Conservation (phyloP, 805 yeast genomes). For the Wickerhamiella kurtzmanii region DNA sequence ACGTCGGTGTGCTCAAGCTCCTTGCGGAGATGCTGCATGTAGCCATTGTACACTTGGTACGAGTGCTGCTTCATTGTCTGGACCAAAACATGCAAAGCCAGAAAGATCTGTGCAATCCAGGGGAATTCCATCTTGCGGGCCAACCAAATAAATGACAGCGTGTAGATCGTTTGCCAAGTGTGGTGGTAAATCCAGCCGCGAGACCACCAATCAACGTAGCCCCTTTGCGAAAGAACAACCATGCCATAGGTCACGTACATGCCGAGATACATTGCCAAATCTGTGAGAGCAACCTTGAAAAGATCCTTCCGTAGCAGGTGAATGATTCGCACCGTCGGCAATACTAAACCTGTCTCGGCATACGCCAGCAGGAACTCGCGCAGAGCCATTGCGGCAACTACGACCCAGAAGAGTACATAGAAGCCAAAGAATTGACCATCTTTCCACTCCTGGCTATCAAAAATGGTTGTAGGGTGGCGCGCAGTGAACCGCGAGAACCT, state of each 20-base stretch:
- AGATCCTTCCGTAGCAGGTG: slow-evolving; percentile 47
- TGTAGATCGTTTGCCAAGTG: slow-evolving; percentile 40
- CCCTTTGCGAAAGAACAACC: slow-evolving; percentile 40
- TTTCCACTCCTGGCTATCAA: slow-evolving; percentile 22
- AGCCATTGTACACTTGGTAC: slow-evolving; percentile 82
- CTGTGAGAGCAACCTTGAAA: slow-evolving; percentile 56
- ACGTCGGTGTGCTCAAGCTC: slow-evolving; percentile 5
- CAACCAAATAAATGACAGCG: slow-evolving; percentile 40
- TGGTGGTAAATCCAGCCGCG: slow-evolving; percentile 54
- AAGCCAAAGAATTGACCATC: slow-evolving; percentile 52
- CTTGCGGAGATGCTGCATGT: slow-evolving; percentile 34
- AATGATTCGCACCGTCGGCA: slow-evolving; percentile 40
- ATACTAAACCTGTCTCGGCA: slow-evolving; percentile 31
- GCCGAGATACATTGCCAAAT: slow-evolving; percentile 56
- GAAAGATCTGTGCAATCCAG: slow-evolving; percentile 84
- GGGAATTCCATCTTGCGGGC: slow-evolving; percentile 50
- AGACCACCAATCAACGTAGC: slow-evolving; percentile 43
- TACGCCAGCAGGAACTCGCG: slow-evolving; percentile 44
- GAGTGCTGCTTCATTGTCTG: slow-evolving; percentile 93
- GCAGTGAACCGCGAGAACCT: slow-evolving; percentile 16
- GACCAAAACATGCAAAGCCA: slow-evolving; percentile 73
- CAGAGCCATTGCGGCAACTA: slow-evolving; percentile 15
- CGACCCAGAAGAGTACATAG: slow-evolving; percentile 42
- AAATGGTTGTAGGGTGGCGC: slow-evolving; percentile 17
- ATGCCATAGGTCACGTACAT: slow-evolving; percentile 47